Base-by-base conservation (phyloP, 2,329 filamentous ascomycete species). In the Emmonsiellopsis sp. region DNA sequence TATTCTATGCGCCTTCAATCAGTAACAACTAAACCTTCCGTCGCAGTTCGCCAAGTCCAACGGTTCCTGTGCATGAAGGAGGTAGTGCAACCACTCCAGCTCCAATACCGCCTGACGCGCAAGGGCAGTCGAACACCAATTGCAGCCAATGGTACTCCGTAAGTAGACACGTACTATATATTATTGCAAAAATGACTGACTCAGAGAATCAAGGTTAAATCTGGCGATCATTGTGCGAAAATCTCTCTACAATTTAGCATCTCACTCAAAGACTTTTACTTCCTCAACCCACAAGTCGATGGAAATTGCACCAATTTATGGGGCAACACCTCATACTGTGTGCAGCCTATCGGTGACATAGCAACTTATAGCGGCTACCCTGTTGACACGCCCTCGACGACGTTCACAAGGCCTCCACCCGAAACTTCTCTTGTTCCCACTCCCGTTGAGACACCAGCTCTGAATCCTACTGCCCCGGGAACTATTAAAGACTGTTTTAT, bases 281-380 rank as follows among this genome's bases (percentile, higher is more conserved):
- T 54, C 37, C 52, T 51, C 15, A 56, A 54, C 20, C 52, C 54
- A 15, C 41, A 54, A 10, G 34, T 56, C 35, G 20, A 52, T 15
- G 30, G 2, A 4, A 54, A 54, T 15, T 54, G 54, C 48, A 56
- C 48, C n/a, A 56, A 55, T 10, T 16, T 51, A 8, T 43, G 35
- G 37, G 4, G 8, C 7, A 34, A 43, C 34, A 42, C 7, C 5
- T 31, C 49, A n/a, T 51, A 51, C 40, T 44, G 50, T 15, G 50
- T 51, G 10, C 20, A 31, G 16, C 38, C 40, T 15, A 26, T 44
- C 16, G 16, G 47, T 6, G 35, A 50, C 11, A 20, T 50, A 13
- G 34, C 15, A 9, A 50, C 47, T 11, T 50, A 41, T 31, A 13
- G 7, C 20, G 16, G 35, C 26, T 50, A 50, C 20, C 47, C 47